These are phyloP conservation scores for Colletotrichum sp. DNA, from an alignment of 2,329 filamentous ascomycete genomes.

Conservation along the genomic window DNA sequence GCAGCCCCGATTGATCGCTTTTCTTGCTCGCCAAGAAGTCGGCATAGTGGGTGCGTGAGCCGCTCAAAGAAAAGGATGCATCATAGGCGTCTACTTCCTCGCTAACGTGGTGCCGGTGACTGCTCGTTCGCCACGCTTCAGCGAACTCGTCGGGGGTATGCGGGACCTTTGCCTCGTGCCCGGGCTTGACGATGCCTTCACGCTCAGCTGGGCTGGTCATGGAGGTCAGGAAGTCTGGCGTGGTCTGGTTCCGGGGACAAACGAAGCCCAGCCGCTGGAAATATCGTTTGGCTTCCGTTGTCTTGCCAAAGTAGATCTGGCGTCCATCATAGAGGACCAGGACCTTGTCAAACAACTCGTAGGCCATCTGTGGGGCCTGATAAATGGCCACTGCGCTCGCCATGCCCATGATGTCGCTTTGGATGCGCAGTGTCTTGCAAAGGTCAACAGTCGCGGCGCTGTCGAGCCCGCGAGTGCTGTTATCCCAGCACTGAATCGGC, in stretches of 20 bases:
- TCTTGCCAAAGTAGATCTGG: conserved; percentile 56
- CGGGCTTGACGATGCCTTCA: conserved; percentile 37
- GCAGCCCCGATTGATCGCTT: conserved; percentile 3
- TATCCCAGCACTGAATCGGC: conserved; percentile 74
- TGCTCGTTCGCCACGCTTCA: conserved; percentile 33
- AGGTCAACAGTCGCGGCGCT: conserved; percentile 71
- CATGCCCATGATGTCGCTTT: conserved; percentile 63
- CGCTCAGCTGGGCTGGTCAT: conserved; percentile 47
- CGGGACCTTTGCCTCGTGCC: conserved; percentile 37
- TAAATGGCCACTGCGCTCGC: conserved; percentile 69
- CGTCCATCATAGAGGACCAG: conserved; percentile 71
- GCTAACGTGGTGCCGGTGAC: not conserved
- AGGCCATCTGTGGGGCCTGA: conserved; percentile 55
- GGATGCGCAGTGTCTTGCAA: conserved; percentile 62
- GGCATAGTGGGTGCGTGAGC: conserved; percentile 1
- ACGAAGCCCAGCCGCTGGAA: conserved; percentile 57
- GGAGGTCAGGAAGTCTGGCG: conserved; percentile 72
- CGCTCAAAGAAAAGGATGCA: not conserved
- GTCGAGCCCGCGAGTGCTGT: conserved; percentile 69
- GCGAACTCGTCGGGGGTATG: conserved; percentile 44
- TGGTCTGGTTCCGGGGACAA: conserved; percentile 60
- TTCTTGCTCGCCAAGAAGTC: conserved; percentile 6
- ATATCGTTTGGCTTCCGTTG: conserved; percentile 27
- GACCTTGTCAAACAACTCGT: conserved; percentile 68
- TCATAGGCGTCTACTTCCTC: conserved; percentile 2